phyloP scores from a whole-genome alignment of 768 basidiomycete genomes.

The Cystofilobasidium capitatum region DNA sequence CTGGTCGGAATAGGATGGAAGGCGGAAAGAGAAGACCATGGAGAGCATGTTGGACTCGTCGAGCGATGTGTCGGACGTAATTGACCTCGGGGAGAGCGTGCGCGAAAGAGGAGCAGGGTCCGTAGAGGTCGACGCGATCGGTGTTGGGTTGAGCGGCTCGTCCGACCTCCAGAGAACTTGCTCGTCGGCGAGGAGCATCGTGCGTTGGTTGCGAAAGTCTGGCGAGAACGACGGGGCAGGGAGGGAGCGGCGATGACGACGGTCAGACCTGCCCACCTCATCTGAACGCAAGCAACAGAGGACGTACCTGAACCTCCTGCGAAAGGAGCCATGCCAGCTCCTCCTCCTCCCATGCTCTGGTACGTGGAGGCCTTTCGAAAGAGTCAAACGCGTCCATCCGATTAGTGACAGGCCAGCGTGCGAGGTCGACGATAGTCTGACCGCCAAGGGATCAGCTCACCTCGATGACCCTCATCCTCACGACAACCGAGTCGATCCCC shows the following conservation, averaged over 20 bases:
- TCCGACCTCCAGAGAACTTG: neutral
- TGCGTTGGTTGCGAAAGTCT: neutral
- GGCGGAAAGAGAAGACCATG: neutral
- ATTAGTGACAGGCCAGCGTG: neutral
- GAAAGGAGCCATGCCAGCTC: neutral
- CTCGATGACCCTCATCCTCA: neutral
- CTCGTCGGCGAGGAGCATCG: conserved; percentile 1
- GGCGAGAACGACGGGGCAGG: neutral
- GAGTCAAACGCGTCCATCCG: neutral
- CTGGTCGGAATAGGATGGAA: neutral
- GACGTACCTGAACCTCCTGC: neutral
- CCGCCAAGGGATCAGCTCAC: too few species aligned
- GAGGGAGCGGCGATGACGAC: too few species aligned
- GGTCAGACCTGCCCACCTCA: too few species aligned
- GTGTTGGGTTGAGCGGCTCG: neutral
- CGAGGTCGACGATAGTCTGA: neutral
- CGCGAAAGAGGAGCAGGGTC: neutral
- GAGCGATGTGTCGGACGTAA: neutral
- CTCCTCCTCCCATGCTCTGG: neutral
- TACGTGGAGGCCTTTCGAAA: neutral
- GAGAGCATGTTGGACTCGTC: neutral
- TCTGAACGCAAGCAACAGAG: neutral
- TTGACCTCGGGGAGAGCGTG: neutral
- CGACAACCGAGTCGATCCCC: neutral
- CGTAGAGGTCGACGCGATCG: neutral